Evolutionary conservation across 2,329 filamentous ascomycete species (phyloP).

Genomic region (Hymenoscyphus infarciens): DNA sequence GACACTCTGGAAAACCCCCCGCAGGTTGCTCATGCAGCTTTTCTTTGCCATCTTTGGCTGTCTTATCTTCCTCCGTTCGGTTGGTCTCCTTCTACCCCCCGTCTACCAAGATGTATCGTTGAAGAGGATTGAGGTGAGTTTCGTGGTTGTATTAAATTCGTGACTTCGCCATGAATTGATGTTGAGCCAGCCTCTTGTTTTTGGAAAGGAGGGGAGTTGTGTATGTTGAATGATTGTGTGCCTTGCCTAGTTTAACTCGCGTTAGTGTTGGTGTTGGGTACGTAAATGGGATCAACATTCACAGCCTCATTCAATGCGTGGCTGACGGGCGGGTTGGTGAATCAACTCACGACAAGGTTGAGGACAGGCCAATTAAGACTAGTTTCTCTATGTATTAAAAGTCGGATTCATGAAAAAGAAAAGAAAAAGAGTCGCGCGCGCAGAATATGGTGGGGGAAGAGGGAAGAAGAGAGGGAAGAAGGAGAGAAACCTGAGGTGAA

Average conservation of each 20-base stretch:
- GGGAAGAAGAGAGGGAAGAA: background rate
- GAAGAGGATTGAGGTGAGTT: background rate
- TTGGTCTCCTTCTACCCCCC: conserved; percentile 1
- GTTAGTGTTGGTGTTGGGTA: conserved; percentile 6
- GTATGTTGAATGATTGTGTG: conserved; percentile 20
- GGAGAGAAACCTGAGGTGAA: too few relatives aligned
- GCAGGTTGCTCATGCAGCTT: conserved; percentile 25
- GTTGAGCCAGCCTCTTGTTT: background rate
- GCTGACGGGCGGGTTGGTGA: background rate
- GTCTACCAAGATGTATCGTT: background rate
- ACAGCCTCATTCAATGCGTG: conserved; percentile 7
- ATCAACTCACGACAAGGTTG: background rate
- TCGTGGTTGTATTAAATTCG: conserved; percentile 9
- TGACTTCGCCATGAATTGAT: conserved; percentile 11
- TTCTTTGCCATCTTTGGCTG: conserved; percentile 31
- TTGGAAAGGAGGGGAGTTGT: conserved; percentile 4
- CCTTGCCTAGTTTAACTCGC: conserved; percentile 4
- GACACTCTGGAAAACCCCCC: conserved; percentile 32
- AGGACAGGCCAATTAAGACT: conserved; percentile 11
- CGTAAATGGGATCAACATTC: conserved; percentile 5
- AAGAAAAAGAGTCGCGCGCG: conserved; percentile 12
- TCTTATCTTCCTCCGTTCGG: conserved; percentile 9
- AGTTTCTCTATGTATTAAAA: background rate
- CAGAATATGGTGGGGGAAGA: background rate
- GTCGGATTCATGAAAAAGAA: conserved; percentile 13